Conservation (phyloP, 2,329 filamentous ascomycete genomes). For the Colletotrichum graminicola region DNA sequence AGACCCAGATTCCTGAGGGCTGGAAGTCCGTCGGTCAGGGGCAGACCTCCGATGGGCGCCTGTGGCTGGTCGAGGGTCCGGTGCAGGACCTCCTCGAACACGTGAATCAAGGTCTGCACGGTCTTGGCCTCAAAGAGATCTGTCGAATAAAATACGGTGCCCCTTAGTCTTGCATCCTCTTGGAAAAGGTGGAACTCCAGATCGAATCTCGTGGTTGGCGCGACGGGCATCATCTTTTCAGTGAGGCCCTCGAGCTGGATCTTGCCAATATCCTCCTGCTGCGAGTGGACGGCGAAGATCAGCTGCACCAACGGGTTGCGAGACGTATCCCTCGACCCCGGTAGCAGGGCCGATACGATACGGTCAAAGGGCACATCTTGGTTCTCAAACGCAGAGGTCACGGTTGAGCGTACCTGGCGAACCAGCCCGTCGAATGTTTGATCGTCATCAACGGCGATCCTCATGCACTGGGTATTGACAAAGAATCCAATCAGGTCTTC, state of each 20-base stretch:
- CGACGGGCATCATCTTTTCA: slow-evolving; percentile 2
- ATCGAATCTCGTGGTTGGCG: slow-evolving; percentile 19
- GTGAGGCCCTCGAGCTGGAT: slow-evolving; percentile 24
- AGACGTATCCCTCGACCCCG: slow-evolving; percentile 22
- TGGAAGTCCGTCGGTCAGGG: slow-evolving; percentile 1
- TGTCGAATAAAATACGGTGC: slow-evolving; percentile 42
- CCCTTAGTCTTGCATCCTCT: slow-evolving; percentile 33
- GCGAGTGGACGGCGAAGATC: slow-evolving; percentile 21
- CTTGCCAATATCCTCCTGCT: slow-evolving; percentile 15
- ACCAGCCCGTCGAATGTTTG: slow-evolving; percentile 22
- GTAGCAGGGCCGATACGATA: slow-evolving; percentile 11
- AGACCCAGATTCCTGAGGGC: slow-evolving; percentile 41
- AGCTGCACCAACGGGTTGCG: slow-evolving; percentile 31
- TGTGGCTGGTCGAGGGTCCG: not conserved
- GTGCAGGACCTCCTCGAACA: slow-evolving; percentile 32
- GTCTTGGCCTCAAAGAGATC: slow-evolving; percentile 18
- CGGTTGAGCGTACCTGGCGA: slow-evolving; percentile 17
- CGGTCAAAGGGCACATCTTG: slow-evolving; percentile 43
- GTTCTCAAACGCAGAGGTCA: slow-evolving; percentile 39
- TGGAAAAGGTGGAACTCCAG: slow-evolving; percentile 45
- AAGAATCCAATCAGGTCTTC: slow-evolving; percentile 44
- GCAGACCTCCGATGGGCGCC: not conserved
- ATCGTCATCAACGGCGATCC: slow-evolving; percentile 24
- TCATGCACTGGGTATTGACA: slow-evolving; percentile 46
- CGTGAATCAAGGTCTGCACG: slow-evolving; percentile 43